Evolutionary conservation across 257 asterid genomes (phyloP).

Genomic region (Solanum ahanhuiri): DNA sequence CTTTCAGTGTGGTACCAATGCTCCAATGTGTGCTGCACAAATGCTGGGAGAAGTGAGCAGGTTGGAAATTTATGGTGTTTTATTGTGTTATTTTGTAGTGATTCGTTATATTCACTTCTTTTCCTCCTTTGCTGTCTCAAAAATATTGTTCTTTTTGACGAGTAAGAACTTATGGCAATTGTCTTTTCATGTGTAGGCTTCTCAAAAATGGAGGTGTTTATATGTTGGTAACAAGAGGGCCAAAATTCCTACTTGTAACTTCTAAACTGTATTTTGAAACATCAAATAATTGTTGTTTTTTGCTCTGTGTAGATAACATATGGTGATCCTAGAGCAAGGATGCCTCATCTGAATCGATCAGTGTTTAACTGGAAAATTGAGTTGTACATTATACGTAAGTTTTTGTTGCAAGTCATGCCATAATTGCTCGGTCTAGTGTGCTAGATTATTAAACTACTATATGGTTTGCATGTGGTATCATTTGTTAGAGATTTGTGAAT

Average conservation of each 20-base stretch:
- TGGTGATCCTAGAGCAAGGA: slow-evolving; percentile 89
- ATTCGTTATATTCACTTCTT: neutral
- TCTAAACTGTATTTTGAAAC: slow-evolving; percentile 2
- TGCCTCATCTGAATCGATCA: slow-evolving; percentile 66
- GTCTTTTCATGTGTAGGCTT: slow-evolving; percentile 53
- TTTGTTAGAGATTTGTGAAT: neutral
- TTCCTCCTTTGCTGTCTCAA: neutral
- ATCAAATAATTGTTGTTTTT: slow-evolving; percentile 4
- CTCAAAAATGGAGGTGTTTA: slow-evolving; percentile 93
- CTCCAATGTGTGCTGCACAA: slow-evolving; percentile 73
- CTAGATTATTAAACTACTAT: neutral
- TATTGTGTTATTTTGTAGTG: neutral
- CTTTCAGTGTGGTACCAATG: slow-evolving; percentile 75
- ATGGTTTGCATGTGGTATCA: neutral
- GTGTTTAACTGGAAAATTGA: slow-evolving; percentile 83
- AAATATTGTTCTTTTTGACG: neutral
- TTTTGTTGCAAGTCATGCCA: neutral
- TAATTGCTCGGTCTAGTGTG: neutral
- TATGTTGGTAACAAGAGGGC: slow-evolving; percentile 56
- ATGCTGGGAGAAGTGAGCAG: slow-evolving; percentile 99
- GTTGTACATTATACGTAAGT: slow-evolving; percentile 80
- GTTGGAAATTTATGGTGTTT: slow-evolving; percentile 24
- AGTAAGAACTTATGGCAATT: neutral
- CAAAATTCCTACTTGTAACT: neutral
- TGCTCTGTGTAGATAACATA: slow-evolving; percentile 73